A percentile compares a stretch with the other conserved stretches of the same genome.
These are phyloP conservation scores for Agrostemma githago DNA, from an alignment of 148 eudicot genomes.

Conservation along the genomic window DNA sequence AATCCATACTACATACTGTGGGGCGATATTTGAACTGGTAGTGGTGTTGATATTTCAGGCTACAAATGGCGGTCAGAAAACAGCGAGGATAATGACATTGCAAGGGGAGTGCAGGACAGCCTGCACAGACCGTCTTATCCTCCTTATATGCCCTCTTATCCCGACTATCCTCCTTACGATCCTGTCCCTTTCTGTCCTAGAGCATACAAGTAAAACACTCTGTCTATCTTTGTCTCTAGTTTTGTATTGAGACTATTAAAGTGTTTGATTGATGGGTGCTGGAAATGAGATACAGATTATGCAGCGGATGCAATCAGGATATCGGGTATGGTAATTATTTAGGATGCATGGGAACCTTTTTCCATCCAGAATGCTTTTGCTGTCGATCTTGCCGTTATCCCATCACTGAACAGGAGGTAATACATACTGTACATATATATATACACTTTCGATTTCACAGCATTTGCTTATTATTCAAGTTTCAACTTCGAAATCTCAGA, in stretches of 20 bases:
- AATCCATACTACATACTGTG: neutral
- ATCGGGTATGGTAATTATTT: slow-evolving; percentile 79
- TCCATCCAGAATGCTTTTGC: slow-evolving; percentile 86
- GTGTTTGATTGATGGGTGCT: slow-evolving; percentile 1
- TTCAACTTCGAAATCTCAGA: neutral
- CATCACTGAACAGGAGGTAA: slow-evolving; percentile 91
- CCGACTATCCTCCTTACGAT: slow-evolving; percentile 65
- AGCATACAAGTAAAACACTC: slow-evolving; percentile 58
- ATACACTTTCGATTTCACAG: neutral
- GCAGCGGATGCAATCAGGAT: slow-evolving; percentile 81
- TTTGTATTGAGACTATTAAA: neutral
- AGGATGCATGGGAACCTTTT: slow-evolving; percentile 89
- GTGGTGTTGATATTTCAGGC: slow-evolving; percentile 30
- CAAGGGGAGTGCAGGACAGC: slow-evolving; percentile 43
- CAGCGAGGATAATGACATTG: slow-evolving; percentile 39
- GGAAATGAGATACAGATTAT: slow-evolving; percentile 54
- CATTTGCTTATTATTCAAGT: neutral
- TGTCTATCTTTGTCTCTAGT: slow-evolving; percentile 18
- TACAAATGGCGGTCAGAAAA: slow-evolving; percentile 43
- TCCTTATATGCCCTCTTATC: slow-evolving; percentile 57
- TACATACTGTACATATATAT: neutral
- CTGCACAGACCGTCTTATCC: slow-evolving; percentile 53
- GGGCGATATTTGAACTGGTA: slow-evolving; percentile 3
- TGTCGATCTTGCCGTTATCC: slow-evolving; percentile 75
- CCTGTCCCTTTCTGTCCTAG: slow-evolving; percentile 53